Conservation (phyloP, 2,329 filamentous ascomycete genomes). For the Colletotrichum simmondsii region DNA sequence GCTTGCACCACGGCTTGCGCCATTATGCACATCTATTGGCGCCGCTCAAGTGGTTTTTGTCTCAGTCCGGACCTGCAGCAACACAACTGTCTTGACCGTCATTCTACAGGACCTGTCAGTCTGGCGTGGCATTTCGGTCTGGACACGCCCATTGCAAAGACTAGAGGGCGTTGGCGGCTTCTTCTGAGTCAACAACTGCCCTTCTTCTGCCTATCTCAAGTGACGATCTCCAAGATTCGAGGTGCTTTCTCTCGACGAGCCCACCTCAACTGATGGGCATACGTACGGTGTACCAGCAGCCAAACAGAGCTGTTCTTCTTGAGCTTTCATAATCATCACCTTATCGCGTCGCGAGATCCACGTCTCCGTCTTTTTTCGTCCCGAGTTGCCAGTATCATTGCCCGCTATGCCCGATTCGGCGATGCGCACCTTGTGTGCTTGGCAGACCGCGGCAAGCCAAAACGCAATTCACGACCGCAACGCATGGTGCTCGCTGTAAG, state of each 20-base stretch:
- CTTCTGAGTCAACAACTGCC: not conserved
- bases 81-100: not conserved
- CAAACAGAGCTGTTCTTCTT: not conserved
- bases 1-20: not conserved
- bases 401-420: conserved; percentile 16
- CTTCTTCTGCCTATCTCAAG: not conserved
- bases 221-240: not conserved
- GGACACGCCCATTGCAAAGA: not conserved
- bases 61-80: conserved; percentile 17
- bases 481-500: not conserved
- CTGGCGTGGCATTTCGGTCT: not conserved
- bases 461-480: not conserved
- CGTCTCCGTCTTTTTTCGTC: conserved; percentile 12
- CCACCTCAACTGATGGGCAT: not conserved
- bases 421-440: not conserved
- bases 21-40: not conserved
- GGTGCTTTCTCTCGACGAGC: not conserved
- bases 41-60: not conserved
- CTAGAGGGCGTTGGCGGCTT: not conserved
- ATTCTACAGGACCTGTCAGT: not conserved
- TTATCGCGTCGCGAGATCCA: not conserved
- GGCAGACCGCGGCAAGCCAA: not conserved
- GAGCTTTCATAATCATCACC: not conserved
- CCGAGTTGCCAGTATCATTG: not conserved
- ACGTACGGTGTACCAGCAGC: not conserved